phyloP scores from a whole-genome alignment of 208 protist species.

The Acanthamoeba culbertsoni region DNA sequence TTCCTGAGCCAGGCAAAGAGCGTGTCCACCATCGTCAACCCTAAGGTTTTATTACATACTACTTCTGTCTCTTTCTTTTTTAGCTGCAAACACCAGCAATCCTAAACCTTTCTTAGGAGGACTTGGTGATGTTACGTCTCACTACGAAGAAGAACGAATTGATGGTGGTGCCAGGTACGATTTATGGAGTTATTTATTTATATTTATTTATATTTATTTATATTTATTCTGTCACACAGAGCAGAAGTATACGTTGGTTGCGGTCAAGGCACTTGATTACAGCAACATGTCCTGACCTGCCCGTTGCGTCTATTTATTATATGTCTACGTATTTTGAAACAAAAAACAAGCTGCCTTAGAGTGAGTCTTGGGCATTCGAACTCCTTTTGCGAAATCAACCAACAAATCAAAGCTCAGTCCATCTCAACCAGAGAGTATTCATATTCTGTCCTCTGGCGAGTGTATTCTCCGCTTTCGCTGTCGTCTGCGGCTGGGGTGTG shows the following conservation, averaged over 20 bases:
- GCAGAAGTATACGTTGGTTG: neutral
- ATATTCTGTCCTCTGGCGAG: too few species aligned
- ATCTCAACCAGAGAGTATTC: too few species aligned
- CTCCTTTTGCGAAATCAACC: too few species aligned
- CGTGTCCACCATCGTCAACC: constrained; percentile 23
- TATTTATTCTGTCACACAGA: neutral
- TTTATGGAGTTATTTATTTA: neutral
- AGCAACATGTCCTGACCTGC: too few species aligned
- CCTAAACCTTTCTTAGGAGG: neutral
- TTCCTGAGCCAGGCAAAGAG: constrained; percentile 28
- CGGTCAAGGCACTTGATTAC: neutral
- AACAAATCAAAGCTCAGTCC: too few species aligned
- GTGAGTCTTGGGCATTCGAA: too few species aligned
- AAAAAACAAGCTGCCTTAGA: too few species aligned
- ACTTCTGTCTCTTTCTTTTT: neutral
- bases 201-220: neutral
- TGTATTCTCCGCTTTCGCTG: too few species aligned
- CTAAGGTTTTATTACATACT: neutral
- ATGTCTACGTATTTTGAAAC: too few species aligned
- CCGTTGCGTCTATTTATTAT: too few species aligned
- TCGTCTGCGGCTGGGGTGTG: too few species aligned
- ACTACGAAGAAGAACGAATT: constrained; percentile 23
- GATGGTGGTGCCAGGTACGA: neutral
- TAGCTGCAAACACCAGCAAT: neutral
- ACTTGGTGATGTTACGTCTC: neutral